Conservation (phyloP, 176 grass and related monocot genomes). For the Phoenix dactylifera region DNA sequence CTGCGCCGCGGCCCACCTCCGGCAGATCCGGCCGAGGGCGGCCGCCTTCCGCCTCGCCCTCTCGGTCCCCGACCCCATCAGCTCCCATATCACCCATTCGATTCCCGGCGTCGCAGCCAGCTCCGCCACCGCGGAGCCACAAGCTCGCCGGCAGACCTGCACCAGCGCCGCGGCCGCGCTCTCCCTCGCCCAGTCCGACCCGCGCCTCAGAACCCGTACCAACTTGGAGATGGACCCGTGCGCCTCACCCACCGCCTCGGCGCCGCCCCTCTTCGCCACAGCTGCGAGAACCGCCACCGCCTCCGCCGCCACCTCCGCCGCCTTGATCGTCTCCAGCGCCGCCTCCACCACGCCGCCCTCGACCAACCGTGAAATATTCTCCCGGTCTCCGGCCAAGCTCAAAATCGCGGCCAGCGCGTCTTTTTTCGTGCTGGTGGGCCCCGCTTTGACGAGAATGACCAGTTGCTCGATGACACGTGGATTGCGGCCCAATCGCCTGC, state of each 20-base stretch:
- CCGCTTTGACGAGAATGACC: constrained; percentile 29
- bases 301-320: constrained; percentile 43
- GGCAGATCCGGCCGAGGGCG: constrained; percentile 76
- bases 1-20: constrained; percentile 51
- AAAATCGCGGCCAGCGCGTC: constrained; percentile 71
- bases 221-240: constrained; percentile 42
- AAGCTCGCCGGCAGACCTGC: constrained; percentile 62
- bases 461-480: constrained; percentile 30
- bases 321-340: constrained; percentile 31
- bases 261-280: constrained; percentile 70
- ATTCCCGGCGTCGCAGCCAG: constrained; percentile 64
- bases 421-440: constrained; percentile 59
- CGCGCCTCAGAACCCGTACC: constrained; percentile 48
- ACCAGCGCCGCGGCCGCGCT: constrained; percentile 68
- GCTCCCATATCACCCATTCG: constrained; percentile 97
- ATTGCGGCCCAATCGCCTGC: constrained; percentile 60
- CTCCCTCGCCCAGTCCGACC: constrained; percentile 61
- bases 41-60: constrained; percentile 78
- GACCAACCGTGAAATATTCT: constrained; percentile 60
- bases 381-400: constrained; percentile 67
- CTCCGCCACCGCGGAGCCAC: constrained; percentile 33
- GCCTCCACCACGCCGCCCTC: constrained; percentile 50
- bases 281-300: constrained; percentile 53
- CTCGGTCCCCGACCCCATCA: constrained; percentile 86
- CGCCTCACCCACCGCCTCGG: constrained; percentile 49